Base-by-base conservation (phyloP, 1,139 yeast species). In the Suhomyces bolitotheri region DNA sequence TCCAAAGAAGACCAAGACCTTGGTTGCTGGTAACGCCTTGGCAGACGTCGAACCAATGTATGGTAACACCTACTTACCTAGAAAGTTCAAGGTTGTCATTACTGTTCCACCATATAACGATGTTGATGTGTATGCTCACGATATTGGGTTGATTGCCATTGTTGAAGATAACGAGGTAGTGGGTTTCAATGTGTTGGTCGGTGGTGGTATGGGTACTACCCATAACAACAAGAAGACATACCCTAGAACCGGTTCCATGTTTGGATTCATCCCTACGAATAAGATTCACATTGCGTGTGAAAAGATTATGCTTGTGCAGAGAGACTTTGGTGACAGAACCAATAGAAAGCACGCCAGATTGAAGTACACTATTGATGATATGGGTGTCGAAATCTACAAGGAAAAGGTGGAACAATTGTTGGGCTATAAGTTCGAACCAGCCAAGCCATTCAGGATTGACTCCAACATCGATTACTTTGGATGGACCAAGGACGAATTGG, bases 161-260 rank as follows among this genome's bases (percentile, higher is more conserved):
- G 81, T 88, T 30, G 87, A 83, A 52, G 75, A 78, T 48, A 70
- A 79, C 45, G 73, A 73, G 33, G 80, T 73, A 41, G 63, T 62
- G 34, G 98, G 97, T 36, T 92, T 80, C 72, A 90, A 92, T 54
- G 80, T 92, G 34, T 75, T 85, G 44, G 96, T 83, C 45, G 98
- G 97, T 61, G 98, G 97, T 69, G 98, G 97, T 73, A 90, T 92
- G 97, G 98, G 97, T 53, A 78, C 95, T 25, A 92, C 97, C 22
- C 98, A 92, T 64, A 90, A 90, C 72, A 92, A 92, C 70, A 84
- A 84, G 58, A 92, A 90, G 74, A 92, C 98, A 0, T 92, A 92
- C 56, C 98, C 98, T 51, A 79, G 97, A 68, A 78, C 95, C 11
- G 97, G 96, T 43, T 82, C 95, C 15, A 66, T 81, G 64, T 76